Evolutionary conservation across 2,329 filamentous ascomycete species (phyloP), one percentile per base, ranked within the genome.

Genomic region (Cercospora sp.): DNA sequence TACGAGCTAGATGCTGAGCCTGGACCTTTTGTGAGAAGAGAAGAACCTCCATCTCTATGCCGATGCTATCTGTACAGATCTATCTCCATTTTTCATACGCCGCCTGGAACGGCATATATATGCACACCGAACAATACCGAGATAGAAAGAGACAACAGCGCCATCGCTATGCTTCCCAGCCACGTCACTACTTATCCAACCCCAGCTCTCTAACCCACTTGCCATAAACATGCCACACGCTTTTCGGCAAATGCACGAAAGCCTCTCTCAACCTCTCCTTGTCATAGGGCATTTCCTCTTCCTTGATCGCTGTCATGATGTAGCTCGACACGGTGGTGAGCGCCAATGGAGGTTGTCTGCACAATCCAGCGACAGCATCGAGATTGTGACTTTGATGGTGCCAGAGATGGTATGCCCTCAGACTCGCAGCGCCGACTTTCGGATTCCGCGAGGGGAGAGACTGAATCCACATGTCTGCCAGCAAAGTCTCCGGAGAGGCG

Each of bases 331-430:
- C 87, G 0, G 88, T 91, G 13, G 73, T 77, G 0, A 78, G 80
- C 69, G 85, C 81, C 2, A 92, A 76, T 2, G 90, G 88, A 13
- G 88, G 88, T 9, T 87, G 80, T 1, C 89, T 83, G n/a, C 90
- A 78, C 1, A 90, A 69, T 2, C 75, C 78, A 1, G 87, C 87
- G 16, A 91, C 80, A 0, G 81, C 78, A 0, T 78, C 73, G 0
- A 88, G 81, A 0, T 76, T 71, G 18, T 91, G 79, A 12, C 81
- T 79, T 7, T 83, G 76, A 66, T 87, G 83, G 64, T 88, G 81
- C 90, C 90, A 92, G 20, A 92, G 78, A 70, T 84, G 86, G 73
- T 91, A 92, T 1, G 87, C 83, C 13, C 87, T 83, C 57, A 75
- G 64, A 33, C 60, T 65, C 18, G 67, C 57, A 30, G 20, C 59